A percentile compares a stretch with the other conserved stretches of the same genome.
These are phyloP conservation scores for Bassia scoparia DNA, from an alignment of 148 eudicot genomes.

Conservation along the genomic window DNA sequence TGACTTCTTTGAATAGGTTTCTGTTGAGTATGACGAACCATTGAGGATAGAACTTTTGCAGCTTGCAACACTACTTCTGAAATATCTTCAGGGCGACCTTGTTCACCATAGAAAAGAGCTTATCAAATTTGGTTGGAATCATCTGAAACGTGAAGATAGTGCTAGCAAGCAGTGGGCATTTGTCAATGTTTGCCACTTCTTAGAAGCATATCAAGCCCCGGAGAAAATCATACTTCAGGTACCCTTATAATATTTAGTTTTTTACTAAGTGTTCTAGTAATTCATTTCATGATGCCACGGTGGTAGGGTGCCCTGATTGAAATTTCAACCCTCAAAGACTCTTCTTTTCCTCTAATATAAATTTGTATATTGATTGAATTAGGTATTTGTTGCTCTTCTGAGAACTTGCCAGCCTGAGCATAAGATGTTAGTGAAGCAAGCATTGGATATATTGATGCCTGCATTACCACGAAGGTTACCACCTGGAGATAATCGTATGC, in stretches of 20 bases:
- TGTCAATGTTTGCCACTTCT: conserved; percentile 97
- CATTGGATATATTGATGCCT: conserved; percentile 97
- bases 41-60: conserved; percentile 96
- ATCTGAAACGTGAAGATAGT: conserved; percentile 99
- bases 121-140: conserved; percentile 99
- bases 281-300: background rate
- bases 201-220: conserved; percentile 99
- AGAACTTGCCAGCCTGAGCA: conserved; percentile 99
- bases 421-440: conserved; percentile 98
- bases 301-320: background rate
- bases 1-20: conserved; percentile 45
- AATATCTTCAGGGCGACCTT: conserved; percentile 91
- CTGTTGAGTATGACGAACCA: conserved; percentile 98
- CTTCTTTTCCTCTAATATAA: background rate
- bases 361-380: conserved; percentile 20
- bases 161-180: conserved; percentile 99
- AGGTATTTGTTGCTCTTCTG: conserved; percentile 97
- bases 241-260: background rate
- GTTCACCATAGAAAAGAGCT: conserved; percentile 96
- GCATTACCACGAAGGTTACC: conserved; percentile 93
- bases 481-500: conserved; percentile 97
- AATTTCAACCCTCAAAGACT: background rate
- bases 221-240: conserved; percentile 99
- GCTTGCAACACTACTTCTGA: conserved; percentile 90
- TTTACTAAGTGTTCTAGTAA: background rate